Base-by-base conservation (phyloP, 352 stramenopile genomes). In the Phytophthora idaei region DNA sequence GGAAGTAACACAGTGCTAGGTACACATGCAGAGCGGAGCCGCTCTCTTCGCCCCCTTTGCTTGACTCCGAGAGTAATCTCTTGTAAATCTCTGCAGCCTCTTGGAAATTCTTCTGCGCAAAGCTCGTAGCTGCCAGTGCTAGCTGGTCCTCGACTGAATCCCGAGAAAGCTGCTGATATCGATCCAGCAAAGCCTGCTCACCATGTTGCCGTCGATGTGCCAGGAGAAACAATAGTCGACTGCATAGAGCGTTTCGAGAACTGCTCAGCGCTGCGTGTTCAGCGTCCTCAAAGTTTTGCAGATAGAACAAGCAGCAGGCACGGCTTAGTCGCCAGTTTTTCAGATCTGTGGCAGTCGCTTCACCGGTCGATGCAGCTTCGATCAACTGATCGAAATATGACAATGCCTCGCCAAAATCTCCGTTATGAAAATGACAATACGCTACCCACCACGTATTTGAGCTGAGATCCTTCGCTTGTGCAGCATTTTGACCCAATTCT, bases 101-200 rank as follows among this genome's bases (percentile, higher is more conserved):
- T 39, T 92, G 73, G 53, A 80, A 90, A 61, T 94, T 90, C 36
- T 67, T 72, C 12, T 74, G 67, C n/a, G 58, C 37, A 59, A 83
- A 81, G 62, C 74, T 85, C 15, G 74, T 71, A 27, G 73, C 74
- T 50, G 81, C 77, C 5, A 89, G 21, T 3, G 81, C 70, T 17
- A 89, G 52, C 21, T 85, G 74, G 25, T 90, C 77, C 32, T 67
- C 42, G 10, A 64, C 52, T 2, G 52, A 71, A 6, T 61, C 17
- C 10, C 57, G 48, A 3, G 73, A 74, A 15, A 90, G 69, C 11
- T 82, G 74, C 32, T 83, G 63, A 54, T 87, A 86, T 31, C 77
- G 91, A 67, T 98, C 94, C 28, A 94, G 71, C 39, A 98, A 83
- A 7, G 98, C 61, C 41, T 93, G 89, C 44, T 97, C 90, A 2